These are phyloP conservation scores for Entomortierella parvispora DNA, from an alignment of 192 early-diverging fungal genomes.

Conservation along the genomic window DNA sequence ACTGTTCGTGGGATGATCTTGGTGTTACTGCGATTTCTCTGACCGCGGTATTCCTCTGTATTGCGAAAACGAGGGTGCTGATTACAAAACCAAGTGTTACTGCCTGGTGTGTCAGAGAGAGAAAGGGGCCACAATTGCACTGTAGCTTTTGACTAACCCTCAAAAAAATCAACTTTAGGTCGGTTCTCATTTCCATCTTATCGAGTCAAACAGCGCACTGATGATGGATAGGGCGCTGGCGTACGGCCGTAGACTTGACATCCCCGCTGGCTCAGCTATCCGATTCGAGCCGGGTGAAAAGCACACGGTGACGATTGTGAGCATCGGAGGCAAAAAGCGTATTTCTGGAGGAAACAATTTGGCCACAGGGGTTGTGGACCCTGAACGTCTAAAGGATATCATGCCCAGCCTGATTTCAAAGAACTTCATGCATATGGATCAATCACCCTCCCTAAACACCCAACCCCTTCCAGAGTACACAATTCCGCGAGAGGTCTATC, in stretches of 20 bases:
- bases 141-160: no score
- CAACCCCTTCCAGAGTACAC: conserved; percentile 62
- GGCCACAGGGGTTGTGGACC: conserved; percentile 78
- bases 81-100: no score
- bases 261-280: conserved; percentile 93
- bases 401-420: conserved; percentile 54
- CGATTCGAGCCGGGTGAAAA: conserved; percentile 97
- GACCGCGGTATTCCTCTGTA: no score
- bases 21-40: no score
- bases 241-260: conserved; percentile 90
- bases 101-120: no score
- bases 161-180: conserved; percentile 73
- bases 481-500: conserved; percentile 85
- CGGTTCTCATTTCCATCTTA: conserved; percentile 97
- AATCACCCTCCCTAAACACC: conserved; percentile 60
- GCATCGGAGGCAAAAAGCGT: conserved; percentile 81
- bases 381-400: conserved; percentile 56
- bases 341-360: conserved; percentile 90
- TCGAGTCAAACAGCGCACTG: conserved; percentile 87
- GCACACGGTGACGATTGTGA: conserved; percentile 83
- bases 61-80: no score
- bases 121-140: no score
- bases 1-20: no score
- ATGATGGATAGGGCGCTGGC: conserved; percentile 85
- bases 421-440: conserved; percentile 74